Evolutionary conservation across 2,329 filamentous ascomycete genomes (phyloP), one percentile per base, ranked within the genome.

Genomic region (Cadophora sp.): DNA sequence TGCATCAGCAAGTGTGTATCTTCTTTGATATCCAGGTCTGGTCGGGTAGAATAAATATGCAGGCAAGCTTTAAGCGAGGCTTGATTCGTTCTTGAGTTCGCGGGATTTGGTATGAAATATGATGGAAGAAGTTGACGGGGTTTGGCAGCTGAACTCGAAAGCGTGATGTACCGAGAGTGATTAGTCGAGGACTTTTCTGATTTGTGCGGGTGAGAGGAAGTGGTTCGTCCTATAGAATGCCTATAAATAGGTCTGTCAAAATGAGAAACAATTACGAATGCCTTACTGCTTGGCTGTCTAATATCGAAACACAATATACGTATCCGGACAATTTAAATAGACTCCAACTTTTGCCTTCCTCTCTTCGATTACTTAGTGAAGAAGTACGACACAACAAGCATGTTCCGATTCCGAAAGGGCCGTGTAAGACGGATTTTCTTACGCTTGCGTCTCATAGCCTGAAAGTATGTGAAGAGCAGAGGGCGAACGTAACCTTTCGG

Each of bases 91-190:
- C 14, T 19, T 31, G 26, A 29, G 26, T 8, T 29, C 12, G 16
- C 26, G 51, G 51, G 51, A 55, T 55, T 55, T 55, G 51, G 51
- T 55, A 55, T 8, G 37, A 43, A 16, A 43, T 43, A 51, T 51
- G 9, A 26, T 14, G n/a, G 24, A 26, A 50, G 46, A 24, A 50
- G 22, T 27, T 1, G 9, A 55, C 51, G 51, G 26, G 51, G 8
- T 55, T 55, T 55, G 51, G 16, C 4, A 48, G 6, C 43, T 48
- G 26, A 8, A 16, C 31, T 31, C 9, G 51, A 16, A 55, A 53
- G 31, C 14, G 16, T 19, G 31, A 55, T 55, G 16, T 31, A 3
- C 7, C 31, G 27, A 27, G 27, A 27, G 26, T 53, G 22, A 4
- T 29, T 7, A 9, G 19, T 22, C n/a, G n/a, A n/a, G n/a, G 43